Evolutionary conservation across 257 asterid genomes (phyloP).

Genomic region (Nyctanthes arbortristis): DNA sequence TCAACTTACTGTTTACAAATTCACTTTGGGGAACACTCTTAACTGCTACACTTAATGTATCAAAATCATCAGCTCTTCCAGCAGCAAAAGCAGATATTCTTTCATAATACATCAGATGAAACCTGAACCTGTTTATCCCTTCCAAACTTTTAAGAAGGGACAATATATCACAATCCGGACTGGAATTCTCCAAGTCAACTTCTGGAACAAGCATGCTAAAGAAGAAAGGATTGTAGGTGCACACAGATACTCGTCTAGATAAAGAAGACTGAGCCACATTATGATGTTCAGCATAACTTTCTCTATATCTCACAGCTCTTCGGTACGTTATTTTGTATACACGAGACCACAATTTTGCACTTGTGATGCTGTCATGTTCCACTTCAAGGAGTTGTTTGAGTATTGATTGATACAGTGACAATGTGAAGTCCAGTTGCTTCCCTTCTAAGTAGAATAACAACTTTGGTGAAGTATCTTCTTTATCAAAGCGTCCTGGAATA

Average conservation of each 20-base stretch:
- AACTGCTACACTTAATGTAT: slow-evolving; percentile 39
- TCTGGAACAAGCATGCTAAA: slow-evolving; percentile 45
- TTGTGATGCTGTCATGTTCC: slow-evolving; percentile 40
- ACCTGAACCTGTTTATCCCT: slow-evolving; percentile 67
- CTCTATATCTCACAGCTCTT: slow-evolving; percentile 36
- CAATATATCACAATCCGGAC: slow-evolving; percentile 61
- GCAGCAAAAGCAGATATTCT: slow-evolving; percentile 52
- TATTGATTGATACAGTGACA: slow-evolving; percentile 77
- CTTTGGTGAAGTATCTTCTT: slow-evolving; percentile 46
- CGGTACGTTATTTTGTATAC: slow-evolving; percentile 58
- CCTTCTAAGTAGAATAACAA: slow-evolving; percentile 70
- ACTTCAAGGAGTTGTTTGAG: slow-evolving; percentile 48
- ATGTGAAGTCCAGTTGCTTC: slow-evolving; percentile 46
- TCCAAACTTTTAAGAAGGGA: slow-evolving; percentile 79
- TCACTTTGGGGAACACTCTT: slow-evolving; percentile 57
- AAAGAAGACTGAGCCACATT: slow-evolving; percentile 39
- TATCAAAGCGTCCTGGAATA: slow-evolving; percentile 34
- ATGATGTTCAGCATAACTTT: slow-evolving; percentile 25
- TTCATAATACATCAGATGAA: slow-evolving; percentile 58
- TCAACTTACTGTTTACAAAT: slow-evolving; percentile 72
- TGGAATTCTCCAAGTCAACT: slow-evolving; percentile 43
- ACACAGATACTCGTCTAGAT: slow-evolving; percentile 31
- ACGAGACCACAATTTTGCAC: slow-evolving; percentile 68
- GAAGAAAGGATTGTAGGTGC: slow-evolving; percentile 38
- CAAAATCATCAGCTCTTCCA: slow-evolving; percentile 49